Percentiles rank a stretch among this genome's conserved stretches.
These are phyloP conservation scores for Phylloporus scabripes DNA, from an alignment of 768 basidiomycete species.

Conservation along the genomic window DNA sequence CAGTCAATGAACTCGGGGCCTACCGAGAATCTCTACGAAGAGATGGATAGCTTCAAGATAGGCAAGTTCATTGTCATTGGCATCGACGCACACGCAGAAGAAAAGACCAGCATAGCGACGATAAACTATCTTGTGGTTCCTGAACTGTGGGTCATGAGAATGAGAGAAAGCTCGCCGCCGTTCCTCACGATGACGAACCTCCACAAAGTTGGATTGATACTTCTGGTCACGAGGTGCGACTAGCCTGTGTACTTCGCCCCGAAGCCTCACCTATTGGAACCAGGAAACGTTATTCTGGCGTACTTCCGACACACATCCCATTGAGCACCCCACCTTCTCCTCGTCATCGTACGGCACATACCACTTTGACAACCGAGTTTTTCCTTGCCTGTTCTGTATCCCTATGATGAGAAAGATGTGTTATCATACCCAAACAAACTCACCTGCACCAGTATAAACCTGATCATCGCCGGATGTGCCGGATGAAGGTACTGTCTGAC, in stretches of 20 bases:
- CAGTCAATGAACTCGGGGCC: constrained; percentile 20
- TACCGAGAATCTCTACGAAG: constrained; percentile 96
- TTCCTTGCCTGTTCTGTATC: constrained; percentile 90
- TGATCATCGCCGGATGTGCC: constrained; percentile 69
- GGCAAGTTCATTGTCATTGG: constrained; percentile 96
- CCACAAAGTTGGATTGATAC: constrained; percentile 98
- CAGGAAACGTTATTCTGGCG: neutral
- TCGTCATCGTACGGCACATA: constrained; percentile 99
- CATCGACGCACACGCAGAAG: constrained; percentile 96
- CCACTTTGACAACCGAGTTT: constrained; percentile 97
- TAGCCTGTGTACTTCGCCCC: constrained; percentile 93
- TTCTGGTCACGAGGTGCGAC: constrained; percentile 98
- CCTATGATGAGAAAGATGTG: constrained; percentile 1
- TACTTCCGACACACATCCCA: neutral
- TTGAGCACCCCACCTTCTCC: constrained; percentile 68
- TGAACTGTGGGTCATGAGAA: constrained; percentile 55
- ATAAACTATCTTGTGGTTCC: constrained; percentile 97
- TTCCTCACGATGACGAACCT: constrained; percentile 50
- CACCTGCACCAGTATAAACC: constrained; percentile 96
- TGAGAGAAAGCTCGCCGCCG: constrained; percentile 1
- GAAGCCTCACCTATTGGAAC: constrained; percentile 74
- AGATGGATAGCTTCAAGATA: constrained; percentile 97
- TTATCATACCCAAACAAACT: constrained; percentile 13
- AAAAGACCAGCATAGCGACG: constrained; percentile 95
- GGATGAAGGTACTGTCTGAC: constrained; percentile 1